These are phyloP conservation scores for Zygoascus biomembranicola DNA, from an alignment of 805 yeast genomes.

Conservation along the genomic window DNA sequence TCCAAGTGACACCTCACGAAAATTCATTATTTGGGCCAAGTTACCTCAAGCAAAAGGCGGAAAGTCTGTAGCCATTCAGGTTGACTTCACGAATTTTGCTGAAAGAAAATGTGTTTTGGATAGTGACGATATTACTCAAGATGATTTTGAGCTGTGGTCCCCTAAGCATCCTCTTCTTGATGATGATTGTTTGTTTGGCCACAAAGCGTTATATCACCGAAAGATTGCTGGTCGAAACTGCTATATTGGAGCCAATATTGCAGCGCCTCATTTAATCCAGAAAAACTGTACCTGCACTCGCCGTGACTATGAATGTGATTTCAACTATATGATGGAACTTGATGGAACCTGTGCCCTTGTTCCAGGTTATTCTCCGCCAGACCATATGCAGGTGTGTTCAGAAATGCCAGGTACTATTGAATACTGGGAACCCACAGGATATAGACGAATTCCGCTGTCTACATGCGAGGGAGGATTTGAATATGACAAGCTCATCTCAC, in stretches of 20 bases:
- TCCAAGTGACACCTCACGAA: constrained; percentile 82
- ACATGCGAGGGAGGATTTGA: constrained; percentile 78
- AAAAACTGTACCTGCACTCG: constrained; percentile 79
- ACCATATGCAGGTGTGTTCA: constrained; percentile 52
- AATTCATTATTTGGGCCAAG: constrained; percentile 57
- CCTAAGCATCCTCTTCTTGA: constrained; percentile 47
- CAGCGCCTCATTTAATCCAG: constrained; percentile 47
- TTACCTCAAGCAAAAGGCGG: constrained; percentile 39
- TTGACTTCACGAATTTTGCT: constrained; percentile 51
- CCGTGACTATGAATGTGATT: constrained; percentile 90
- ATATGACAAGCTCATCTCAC: constrained; percentile 55
- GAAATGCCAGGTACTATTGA: constrained; percentile 48
- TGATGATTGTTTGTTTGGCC: constrained; percentile 58
- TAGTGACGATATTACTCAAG: constrained; percentile 34
- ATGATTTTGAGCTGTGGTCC: constrained; percentile 58
- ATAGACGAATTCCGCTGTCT: constrained; percentile 74
- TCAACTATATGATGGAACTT: constrained; percentile 56
- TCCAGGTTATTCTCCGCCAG: constrained; percentile 61
- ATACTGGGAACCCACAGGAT: constrained; percentile 86
- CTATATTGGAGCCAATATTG: constrained; percentile 48
- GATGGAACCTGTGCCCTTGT: constrained; percentile 86
- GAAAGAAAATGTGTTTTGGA: constrained; percentile 49
- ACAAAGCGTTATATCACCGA: constrained; percentile 50
- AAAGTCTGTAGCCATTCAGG: constrained; percentile 38
- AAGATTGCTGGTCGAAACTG: constrained; percentile 57